Evolutionary conservation across 148 eudicot genomes (phyloP).

Genomic region (Beta vulgaris): DNA sequence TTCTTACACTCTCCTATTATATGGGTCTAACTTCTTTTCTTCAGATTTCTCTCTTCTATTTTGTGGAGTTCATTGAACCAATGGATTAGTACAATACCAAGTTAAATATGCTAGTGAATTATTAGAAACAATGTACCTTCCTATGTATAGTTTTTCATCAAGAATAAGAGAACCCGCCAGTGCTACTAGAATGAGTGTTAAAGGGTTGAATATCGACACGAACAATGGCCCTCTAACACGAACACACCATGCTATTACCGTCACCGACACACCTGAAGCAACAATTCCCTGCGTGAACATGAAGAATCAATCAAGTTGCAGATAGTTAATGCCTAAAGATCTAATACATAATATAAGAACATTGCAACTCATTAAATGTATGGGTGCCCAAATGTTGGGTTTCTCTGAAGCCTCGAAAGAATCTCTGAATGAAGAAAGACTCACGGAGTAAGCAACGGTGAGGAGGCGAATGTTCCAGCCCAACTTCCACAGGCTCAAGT

Average conservation of each 20-base stretch:
- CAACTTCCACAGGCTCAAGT: conserved; percentile 61
- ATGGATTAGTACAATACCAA: too few species aligned
- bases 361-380: too few species aligned
- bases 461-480: conserved; percentile 74
- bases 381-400: too few species aligned
- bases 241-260: conserved; percentile 40
- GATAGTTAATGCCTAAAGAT: neutral
- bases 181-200: conserved; percentile 49
- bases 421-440: too few species aligned
- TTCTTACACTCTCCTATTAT: too few species aligned
- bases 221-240: conserved; percentile 58
- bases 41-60: neutral
- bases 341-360: too few species aligned
- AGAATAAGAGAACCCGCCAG: conserved; percentile 41
- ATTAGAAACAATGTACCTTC: conserved; percentile 45
- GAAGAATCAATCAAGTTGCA: neutral
- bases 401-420: too few species aligned
- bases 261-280: conserved; percentile 41
- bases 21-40: too few species aligned
- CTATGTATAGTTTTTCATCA: conserved; percentile 52
- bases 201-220: conserved; percentile 55
- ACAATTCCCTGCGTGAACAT: conserved; percentile 37
- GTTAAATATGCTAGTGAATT: neutral
- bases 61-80: too few species aligned
- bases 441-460: conserved; percentile 46